phyloP scores from a whole-genome alignment of 768 basidiomycete species.

The Pleurotus eryngii region DNA sequence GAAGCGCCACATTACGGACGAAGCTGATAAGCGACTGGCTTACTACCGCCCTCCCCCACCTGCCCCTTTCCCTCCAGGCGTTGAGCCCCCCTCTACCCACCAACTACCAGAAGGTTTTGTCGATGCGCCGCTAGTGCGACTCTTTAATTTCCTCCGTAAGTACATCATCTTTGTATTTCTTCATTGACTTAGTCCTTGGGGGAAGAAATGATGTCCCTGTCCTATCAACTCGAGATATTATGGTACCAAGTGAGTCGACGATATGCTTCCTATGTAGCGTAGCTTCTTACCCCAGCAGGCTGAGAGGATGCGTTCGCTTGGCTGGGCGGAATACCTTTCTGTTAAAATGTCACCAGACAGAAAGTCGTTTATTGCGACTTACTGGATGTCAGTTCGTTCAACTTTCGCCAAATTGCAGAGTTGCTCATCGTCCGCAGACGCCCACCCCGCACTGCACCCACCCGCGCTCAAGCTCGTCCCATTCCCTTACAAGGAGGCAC shows the following conservation, averaged over 20 bases:
- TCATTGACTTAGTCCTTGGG: conserved; percentile 1
- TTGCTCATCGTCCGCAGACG: conserved; percentile 27
- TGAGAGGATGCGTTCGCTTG: conserved; percentile 72
- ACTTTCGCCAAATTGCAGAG: background rate
- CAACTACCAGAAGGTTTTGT: conserved; percentile 59
- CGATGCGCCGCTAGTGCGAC: conserved; percentile 80
- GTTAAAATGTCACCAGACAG: conserved; percentile 69
- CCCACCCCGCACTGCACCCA: conserved; percentile 24
- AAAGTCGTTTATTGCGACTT: conserved; percentile 68
- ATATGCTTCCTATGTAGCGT: background rate
- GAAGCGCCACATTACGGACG: conserved; percentile 66
- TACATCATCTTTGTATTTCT: background rate
- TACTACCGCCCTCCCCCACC: conserved; percentile 51
- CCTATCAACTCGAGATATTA: conserved; percentile 89
- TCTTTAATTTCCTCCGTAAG: conserved; percentile 90
- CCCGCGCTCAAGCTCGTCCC: conserved; percentile 23
- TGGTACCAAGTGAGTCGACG: conserved; percentile 60
- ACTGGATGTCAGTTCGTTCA: conserved; percentile 71
- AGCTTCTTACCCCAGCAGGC: conserved; percentile 40
- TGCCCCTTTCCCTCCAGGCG: conserved; percentile 38
- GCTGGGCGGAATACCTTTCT: conserved; percentile 78
- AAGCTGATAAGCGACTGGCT: conserved; percentile 66
- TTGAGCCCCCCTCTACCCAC: conserved; percentile 40
- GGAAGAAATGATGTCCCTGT: conserved; percentile 85
- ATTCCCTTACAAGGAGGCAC: conserved; percentile 68